Evolutionary conservation across 345 rosid species (phyloP), one percentile per base, ranked within the genome.

Genomic region (Moringa oleifera): DNA sequence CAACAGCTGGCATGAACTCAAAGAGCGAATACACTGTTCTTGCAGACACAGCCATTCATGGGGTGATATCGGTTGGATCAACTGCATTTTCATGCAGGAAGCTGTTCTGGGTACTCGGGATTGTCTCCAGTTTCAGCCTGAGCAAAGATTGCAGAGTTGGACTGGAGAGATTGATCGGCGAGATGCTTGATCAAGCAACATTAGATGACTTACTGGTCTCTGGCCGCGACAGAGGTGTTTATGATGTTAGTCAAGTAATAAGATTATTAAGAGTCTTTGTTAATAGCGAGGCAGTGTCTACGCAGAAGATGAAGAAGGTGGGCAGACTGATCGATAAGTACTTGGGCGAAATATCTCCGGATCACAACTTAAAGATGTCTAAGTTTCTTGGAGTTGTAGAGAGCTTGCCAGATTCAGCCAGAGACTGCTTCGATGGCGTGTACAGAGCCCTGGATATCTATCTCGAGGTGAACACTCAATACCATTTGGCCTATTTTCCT

Each of bases 381-480:
- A 87, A 79, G 76, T 81, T 89, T 65, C 80, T 89, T 49, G 73
- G 78, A 18, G 89, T 84, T 71, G 88, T 83, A 20, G 88, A 85
- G 77, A 82, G 83, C 73, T 79, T 87, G 67, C 97, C 96, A 18
- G 89, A 83, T 68, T 65, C 80, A 55, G 88, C 89, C 16, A 79
- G 90, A 72, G 88, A 86, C 69, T 79, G 84, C 77, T 85, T 77
- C 63, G 94, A 87, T 79, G 94, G 88, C 46, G 81, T 90, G 72
- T 87, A 85, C 81, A 80, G 76, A 79, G 88, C 94, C 58, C 80
- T 90, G 65, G 94, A 90, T 57, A 80, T 83, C 72, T 90, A 78
- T 76, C 88, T 87, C 21, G 79, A 85, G 90, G 97, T 84, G 46
- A 79, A 70, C 51, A 66, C 50, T 55, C 7, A 16, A 4, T 6